Conservation (phyloP, 73 alveolate genomes). For the Paramecium caudatum region DNA sequence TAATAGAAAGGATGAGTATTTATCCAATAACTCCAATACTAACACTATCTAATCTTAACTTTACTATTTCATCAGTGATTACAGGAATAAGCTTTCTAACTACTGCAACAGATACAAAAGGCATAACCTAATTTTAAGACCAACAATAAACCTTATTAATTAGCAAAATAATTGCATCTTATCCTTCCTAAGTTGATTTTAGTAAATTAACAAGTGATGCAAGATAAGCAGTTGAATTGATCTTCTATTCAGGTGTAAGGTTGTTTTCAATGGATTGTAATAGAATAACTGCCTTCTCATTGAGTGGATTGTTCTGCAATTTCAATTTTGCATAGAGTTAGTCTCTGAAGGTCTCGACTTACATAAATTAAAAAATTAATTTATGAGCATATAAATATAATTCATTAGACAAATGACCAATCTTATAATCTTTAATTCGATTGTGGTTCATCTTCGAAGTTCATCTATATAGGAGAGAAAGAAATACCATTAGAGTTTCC, state of each 20-base stretch:
- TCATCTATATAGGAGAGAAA: neutral
- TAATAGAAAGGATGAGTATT: conserved; percentile 6
- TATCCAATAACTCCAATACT: conserved; percentile 31
- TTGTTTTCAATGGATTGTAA: conserved; percentile 6
- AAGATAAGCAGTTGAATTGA: conserved; percentile 10
- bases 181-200: conserved; percentile 19
- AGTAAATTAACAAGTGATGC: conserved; percentile 4
- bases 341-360: conserved; percentile 56
- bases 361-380: conserved; percentile 67
- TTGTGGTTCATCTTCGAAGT: conserved; percentile 19
- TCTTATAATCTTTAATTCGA: neutral
- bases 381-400: neutral
- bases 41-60: neutral
- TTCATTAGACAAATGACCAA: conserved; percentile 64
- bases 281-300: conserved; percentile 24
- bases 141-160: neutral
- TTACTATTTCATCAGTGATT: neutral
- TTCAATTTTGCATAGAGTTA: neutral
- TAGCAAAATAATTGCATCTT: conserved; percentile 11
- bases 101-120: neutral
- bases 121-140: neutral
- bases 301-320: neutral
- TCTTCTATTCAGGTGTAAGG: neutral
- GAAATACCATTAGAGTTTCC: neutral
- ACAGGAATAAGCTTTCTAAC: conserved; percentile 10